Conservation (phyloP, 2,329 filamentous ascomycete species). For the Trichoderma citrinoviride region DNA sequence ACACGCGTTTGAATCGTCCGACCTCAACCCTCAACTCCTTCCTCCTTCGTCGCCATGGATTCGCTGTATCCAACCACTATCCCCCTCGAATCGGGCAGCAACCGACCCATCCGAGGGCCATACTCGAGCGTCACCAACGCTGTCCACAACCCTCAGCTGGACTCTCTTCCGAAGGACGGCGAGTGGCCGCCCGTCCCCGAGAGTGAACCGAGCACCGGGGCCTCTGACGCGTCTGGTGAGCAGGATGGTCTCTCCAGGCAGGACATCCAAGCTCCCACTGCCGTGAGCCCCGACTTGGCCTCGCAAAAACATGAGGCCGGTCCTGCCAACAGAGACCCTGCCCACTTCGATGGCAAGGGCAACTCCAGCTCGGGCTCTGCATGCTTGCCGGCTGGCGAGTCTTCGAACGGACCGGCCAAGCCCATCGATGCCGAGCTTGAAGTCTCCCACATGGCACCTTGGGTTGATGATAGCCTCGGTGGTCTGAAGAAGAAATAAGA, state of each 20-base stretch:
- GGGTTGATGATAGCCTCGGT: background rate
- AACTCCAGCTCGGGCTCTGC: background rate
- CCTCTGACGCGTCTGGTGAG: too few species aligned
- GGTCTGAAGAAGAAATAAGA: background rate
- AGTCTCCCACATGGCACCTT: background rate
- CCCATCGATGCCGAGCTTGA: background rate
- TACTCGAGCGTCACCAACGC: background rate
- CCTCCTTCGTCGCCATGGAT: background rate
- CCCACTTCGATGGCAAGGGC: background rate
- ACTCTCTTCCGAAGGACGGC: background rate
- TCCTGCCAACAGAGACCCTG: background rate
- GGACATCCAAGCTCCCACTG: background rate
- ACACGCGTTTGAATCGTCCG: background rate
- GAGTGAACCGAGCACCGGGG: background rate
- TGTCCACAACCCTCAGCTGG: background rate
- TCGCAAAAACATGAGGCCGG: background rate
- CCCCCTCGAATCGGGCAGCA: background rate
- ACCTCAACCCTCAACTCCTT: background rate
- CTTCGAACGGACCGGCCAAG: background rate
- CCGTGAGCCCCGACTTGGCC: background rate
- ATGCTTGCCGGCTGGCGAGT: background rate
- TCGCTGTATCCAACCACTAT: background rate
- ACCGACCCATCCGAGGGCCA: background rate
- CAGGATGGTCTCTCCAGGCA: background rate
- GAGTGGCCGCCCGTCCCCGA: background rate